Evolutionary conservation across 2,329 filamentous ascomycete species (phyloP).

Genomic region (Tothia fuscella): DNA sequence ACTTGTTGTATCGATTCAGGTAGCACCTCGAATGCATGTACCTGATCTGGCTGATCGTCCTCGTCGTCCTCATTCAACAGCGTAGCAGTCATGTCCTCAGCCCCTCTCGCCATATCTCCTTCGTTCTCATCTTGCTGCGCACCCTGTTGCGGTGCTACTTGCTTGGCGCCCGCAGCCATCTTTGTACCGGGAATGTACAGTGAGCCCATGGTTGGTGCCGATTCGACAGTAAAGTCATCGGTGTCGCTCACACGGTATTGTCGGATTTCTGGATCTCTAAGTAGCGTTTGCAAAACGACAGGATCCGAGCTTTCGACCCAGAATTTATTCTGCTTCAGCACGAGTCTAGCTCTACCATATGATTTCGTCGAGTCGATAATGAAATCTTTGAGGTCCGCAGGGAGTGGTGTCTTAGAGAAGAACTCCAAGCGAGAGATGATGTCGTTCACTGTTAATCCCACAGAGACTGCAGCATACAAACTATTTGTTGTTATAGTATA

Average conservation of each 20-base stretch:
- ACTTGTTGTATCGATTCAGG: slow-evolving; percentile 74
- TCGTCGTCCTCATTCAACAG: slow-evolving; percentile 65
- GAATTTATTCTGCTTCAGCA: slow-evolving; percentile 88
- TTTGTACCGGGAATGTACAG: slow-evolving; percentile 91
- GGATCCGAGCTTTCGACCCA: slow-evolving; percentile 89
- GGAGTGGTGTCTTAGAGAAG: slow-evolving; percentile 79
- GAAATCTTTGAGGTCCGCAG: slow-evolving; percentile 67
- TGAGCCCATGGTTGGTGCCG: slow-evolving; percentile 73
- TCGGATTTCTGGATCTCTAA: slow-evolving; percentile 74
- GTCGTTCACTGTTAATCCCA: slow-evolving; percentile 79
- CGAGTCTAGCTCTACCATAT: slow-evolving; percentile 91
- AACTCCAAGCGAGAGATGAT: slow-evolving; percentile 82
- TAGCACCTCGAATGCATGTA: slow-evolving; percentile 86
- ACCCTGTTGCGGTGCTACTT: slow-evolving; percentile 36
- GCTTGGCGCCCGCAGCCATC: slow-evolving; percentile 76
- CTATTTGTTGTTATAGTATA: slow-evolving; percentile 87
- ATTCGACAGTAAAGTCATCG: slow-evolving; percentile 64
- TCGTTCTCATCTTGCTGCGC: slow-evolving; percentile 40
- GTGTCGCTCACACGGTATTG: slow-evolving; percentile 62
- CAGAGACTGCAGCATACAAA: slow-evolving; percentile 87
- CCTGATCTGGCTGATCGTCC: slow-evolving; percentile 75
- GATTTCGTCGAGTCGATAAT: slow-evolving; percentile 75
- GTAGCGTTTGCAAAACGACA: slow-evolving; percentile 70
- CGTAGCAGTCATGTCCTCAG: slow-evolving; percentile 50
- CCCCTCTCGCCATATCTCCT: slow-evolving; percentile 35